Percentiles rank a stretch among this genome's conserved stretches.
These are phyloP conservation scores for Melastoma malabathricum DNA, from an alignment of 345 rosid species.

Conservation along the genomic window DNA sequence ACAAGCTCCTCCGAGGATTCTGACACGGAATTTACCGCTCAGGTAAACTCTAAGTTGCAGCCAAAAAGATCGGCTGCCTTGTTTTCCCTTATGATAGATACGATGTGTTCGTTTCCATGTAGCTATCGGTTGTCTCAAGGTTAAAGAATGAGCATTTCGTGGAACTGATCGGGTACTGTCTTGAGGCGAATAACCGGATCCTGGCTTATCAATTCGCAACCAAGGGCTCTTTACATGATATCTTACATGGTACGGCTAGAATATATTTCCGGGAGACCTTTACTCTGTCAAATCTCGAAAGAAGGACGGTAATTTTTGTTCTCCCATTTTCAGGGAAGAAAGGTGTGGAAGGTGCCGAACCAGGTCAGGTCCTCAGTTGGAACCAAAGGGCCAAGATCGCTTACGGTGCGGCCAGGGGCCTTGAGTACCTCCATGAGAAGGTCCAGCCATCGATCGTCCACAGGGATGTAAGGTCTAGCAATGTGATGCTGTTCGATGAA, in stretches of 20 bases:
- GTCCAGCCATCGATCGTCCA: slow-evolving; percentile 83
- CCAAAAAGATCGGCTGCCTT: too few species aligned
- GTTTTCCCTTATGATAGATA: too few species aligned
- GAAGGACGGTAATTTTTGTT: neutral
- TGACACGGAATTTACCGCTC: slow-evolving; percentile 64
- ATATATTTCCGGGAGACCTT: neutral
- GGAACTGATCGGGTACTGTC: slow-evolving; percentile 70
- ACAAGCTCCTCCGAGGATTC: slow-evolving; percentile 57
- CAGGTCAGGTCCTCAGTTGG: slow-evolving; percentile 86
- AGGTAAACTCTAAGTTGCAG: slow-evolving; percentile 21
- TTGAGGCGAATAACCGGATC: slow-evolving; percentile 59
- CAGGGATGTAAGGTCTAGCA: slow-evolving; percentile 93
- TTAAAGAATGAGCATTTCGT: slow-evolving; percentile 75
- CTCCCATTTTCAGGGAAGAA: slow-evolving; percentile 50
- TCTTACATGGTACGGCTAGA: slow-evolving; percentile 54
- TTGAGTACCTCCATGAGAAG: slow-evolving; percentile 85
- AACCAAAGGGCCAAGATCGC: slow-evolving; percentile 81
- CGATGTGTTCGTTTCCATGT: slow-evolving; percentile 3
- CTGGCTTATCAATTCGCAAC: slow-evolving; percentile 62
- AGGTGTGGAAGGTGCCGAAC: slow-evolving; percentile 93
- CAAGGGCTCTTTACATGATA: slow-evolving; percentile 81
- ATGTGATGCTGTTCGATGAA: slow-evolving; percentile 68
- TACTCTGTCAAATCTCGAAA: neutral
- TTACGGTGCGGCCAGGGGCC: slow-evolving; percentile 81
- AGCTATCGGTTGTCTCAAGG: slow-evolving; percentile 77